Evolutionary conservation across 2,329 filamentous ascomycete species (phyloP), one percentile per base, ranked within the genome.

Genomic region (Rutstroemia sp.): DNA sequence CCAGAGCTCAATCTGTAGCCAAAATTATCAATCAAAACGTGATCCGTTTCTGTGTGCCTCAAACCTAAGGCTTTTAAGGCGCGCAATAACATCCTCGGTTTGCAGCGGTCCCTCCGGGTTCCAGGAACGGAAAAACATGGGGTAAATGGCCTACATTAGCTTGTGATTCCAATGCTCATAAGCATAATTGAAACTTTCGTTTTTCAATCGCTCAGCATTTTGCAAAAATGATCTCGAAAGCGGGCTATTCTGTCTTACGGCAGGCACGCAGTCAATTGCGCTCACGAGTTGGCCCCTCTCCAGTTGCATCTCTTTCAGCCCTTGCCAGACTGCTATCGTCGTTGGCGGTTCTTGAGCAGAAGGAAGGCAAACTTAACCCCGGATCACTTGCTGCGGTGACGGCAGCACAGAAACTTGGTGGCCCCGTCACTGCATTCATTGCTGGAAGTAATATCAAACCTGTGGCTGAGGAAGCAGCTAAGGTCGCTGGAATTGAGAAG

Each of bases 401-500:
- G 8, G 94, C 94, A 8, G 92, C 91, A 19, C 81, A 87, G 72
- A 92, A 92, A 72, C 75, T 97, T 7, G 92, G 92, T 56, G 92
- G 92, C 4, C 76, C 87, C 5, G 79, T 99, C 51, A 92, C 92
- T 61, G 94, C 81, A 16, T 94, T 99, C 66, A 76, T 97, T 52
- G 94, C 94, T 34, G 94, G 94, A 25, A 82, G 78, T 66, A 87
- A 84, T 67, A 84, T 88, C 63, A 89, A 91, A 73, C 69, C 73
- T 54, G 87, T 85, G 6, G 94, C 92, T 52, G 84, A 88, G 57
- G 85, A 95, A 73, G 91, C 88, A 23, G 88, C 91, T 61, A 95
- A 95, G 75, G 86, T 95, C 41, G 84, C 89, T 63, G 94, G 94
- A 27, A 75, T 99, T 42, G 90, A 95, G 67, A 97, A 96, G 78